These are phyloP conservation scores for Beauveria bassiana DNA, from an alignment of 2,329 filamentous ascomycete genomes.

Conservation along the genomic window DNA sequence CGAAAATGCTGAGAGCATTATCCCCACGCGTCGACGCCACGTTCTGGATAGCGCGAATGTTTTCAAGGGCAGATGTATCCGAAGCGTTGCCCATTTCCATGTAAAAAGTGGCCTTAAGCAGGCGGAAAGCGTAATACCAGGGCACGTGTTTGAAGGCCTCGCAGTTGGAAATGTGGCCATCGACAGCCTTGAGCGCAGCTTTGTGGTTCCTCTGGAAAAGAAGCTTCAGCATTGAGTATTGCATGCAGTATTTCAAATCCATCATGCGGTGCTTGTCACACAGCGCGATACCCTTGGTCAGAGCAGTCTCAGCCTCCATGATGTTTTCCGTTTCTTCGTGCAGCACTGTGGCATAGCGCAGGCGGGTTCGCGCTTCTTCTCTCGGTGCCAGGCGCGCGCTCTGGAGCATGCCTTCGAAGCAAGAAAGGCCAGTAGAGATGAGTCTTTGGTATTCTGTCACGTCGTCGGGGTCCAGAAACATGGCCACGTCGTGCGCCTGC, in stretches of 20 bases:
- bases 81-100: conserved; percentile 52
- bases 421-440: conserved; percentile 64
- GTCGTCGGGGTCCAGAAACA: conserved; percentile 30
- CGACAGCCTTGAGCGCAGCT: conserved; percentile 64
- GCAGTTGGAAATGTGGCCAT: conserved; percentile 60
- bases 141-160: conserved; percentile 59
- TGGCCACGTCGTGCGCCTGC: conserved; percentile 39
- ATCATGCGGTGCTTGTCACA: conserved; percentile 50
- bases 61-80: conserved; percentile 59
- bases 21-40: conserved; percentile 56
- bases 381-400: conserved; percentile 53
- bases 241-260: conserved; percentile 71
- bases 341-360: conserved; percentile 65
- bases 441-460: conserved; percentile 63
- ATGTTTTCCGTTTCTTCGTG: conserved; percentile 71
- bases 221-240: conserved; percentile 63
- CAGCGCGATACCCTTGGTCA: conserved; percentile 63
- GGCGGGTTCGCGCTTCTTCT: conserved; percentile 58
- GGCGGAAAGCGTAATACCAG: conserved; percentile 72
- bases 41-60: conserved; percentile 54
- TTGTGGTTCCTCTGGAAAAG: conserved; percentile 64
- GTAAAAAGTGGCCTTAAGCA: conserved; percentile 63
- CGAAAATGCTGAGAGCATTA: conserved; percentile 55
- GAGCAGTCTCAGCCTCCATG: conserved; percentile 62
- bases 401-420: conserved; percentile 61